Base-by-base conservation (phyloP, 371 early-diverging fungal genomes). In the Mucor circinelloides region DNA sequence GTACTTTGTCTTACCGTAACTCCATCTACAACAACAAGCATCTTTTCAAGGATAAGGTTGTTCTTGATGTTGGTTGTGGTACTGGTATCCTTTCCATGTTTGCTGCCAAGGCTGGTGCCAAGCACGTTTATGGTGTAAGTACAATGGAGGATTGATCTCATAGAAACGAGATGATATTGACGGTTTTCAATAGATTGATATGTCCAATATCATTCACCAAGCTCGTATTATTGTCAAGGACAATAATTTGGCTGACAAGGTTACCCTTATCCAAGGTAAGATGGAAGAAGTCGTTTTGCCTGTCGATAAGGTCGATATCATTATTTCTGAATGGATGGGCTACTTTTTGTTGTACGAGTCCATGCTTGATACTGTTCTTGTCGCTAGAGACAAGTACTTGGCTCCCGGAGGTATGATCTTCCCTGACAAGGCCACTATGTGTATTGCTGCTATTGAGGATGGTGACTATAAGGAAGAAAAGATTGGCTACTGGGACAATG, bases 321-420 rank as follows among this genome's bases (percentile, higher is more conserved):
- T 99, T 69, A 95, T 99, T 62, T 95, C 95, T 5, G 99, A 99
- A 79, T 99, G 99, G 99, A 99, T 99, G 97, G 99, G 99, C 28
- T 98, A 99, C 89, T 97, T 97, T 76, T 86, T 98, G 75, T 85
- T 98, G 56, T 98, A 95, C 77, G 98, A 99, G 76, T 94, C 94
- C 78, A 99, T 99, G 99, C 85, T 99, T 75, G 98, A 99, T 80
- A 96, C 97, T 6, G 99, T 99, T 23, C 85, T 99, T 46, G 85
- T 89, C 58, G 99, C 99, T 15, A 90, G 99, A 71, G 98, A 99
- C 86, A 89, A 89, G 76, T 98, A 94, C 83, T 88, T 99, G 68
- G 81, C 83, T 44, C 88, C 89, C 15, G 88, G 84, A 50, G 95
- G 94, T 69, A 70, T 93, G 68, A 92, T 98, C 81, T 95, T 94